Evolutionary conservation across 352 stramenopile species (phyloP).

Genomic region (Phytophthora aleatoria): DNA sequence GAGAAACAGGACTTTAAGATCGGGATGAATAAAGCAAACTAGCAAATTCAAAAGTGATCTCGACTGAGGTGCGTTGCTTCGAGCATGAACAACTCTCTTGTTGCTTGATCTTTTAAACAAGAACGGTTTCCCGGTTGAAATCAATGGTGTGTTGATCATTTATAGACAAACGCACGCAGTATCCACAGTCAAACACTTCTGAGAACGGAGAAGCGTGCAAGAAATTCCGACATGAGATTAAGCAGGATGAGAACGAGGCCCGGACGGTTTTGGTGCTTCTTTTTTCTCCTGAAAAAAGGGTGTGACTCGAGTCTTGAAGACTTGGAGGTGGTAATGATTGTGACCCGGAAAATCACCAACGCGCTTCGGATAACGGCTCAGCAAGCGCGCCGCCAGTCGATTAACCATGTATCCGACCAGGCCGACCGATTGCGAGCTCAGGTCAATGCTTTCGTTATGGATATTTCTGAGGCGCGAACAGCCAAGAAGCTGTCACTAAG

Average conservation of each 20-base stretch:
- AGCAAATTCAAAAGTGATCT: conserved; percentile 24
- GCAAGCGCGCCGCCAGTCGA: too few relatives aligned
- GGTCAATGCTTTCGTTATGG: too few relatives aligned
- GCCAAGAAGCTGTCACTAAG: too few relatives aligned
- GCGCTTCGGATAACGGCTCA: not conserved
- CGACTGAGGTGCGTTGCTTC: not conserved
- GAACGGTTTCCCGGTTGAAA: conserved; percentile 14
- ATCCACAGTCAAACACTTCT: conserved; percentile 18
- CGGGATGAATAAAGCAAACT: not conserved
- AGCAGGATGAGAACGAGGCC: not conserved
- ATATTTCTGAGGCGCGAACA: too few relatives aligned
- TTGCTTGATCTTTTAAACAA: conserved; percentile 15
- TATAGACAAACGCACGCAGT: conserved; percentile 15
- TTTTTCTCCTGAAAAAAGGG: not conserved
- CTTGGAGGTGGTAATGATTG: not conserved
- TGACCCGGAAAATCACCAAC: not conserved
- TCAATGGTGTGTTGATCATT: conserved; percentile 6
- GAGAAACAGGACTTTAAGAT: not conserved
- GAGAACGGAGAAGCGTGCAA: conserved; percentile 16
- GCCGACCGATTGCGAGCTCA: too few relatives aligned
- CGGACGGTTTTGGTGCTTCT: not conserved
- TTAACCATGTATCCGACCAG: too few relatives aligned
- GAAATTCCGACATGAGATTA: conserved; percentile 16
- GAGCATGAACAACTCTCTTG: not conserved
- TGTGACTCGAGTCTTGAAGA: too few relatives aligned